phyloP scores from a whole-genome alignment of 1,284 basidiomycete genomes.

The Rhodotorula sp. region DNA sequence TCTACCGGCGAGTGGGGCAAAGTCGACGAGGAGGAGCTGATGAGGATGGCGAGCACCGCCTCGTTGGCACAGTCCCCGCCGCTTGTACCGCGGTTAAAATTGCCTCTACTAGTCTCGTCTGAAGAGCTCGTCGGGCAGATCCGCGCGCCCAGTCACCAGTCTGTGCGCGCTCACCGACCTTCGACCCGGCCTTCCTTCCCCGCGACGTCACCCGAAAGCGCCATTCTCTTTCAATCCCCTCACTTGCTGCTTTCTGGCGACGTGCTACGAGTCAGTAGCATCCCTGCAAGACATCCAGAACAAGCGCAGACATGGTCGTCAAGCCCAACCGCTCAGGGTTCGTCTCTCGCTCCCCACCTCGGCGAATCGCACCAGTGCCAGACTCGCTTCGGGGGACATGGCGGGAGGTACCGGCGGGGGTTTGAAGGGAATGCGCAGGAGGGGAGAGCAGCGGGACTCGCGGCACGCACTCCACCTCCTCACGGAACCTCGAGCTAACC shows the following conservation, averaged over 20 bases:
- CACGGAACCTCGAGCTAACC: background rate
- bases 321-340: conserved; percentile 38
- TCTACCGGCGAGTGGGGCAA: background rate
- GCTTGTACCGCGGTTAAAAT: no score
- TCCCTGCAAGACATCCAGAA: background rate
- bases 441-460: no score
- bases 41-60: background rate
- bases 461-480: no score
- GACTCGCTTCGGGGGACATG: no score
- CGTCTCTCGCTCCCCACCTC: background rate
- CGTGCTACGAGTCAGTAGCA: no score
- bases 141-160: no score
- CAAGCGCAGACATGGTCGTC: conserved; percentile 27
- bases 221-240: background rate
- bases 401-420: no score
- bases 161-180: background rate
- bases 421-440: no score
- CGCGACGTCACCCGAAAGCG: no score
- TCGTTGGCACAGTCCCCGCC: no score
- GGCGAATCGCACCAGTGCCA: background rate
- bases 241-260: background rate
- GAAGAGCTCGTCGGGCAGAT: no score
- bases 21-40: background rate
- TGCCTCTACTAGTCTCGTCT: no score
- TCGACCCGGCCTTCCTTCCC: background rate